Percentiles rank a stretch among this genome's conserved stretches.
These are phyloP conservation scores for Polychytrium aggregatum DNA, from an alignment of 192 early-diverging fungal genomes.

Conservation along the genomic window DNA sequence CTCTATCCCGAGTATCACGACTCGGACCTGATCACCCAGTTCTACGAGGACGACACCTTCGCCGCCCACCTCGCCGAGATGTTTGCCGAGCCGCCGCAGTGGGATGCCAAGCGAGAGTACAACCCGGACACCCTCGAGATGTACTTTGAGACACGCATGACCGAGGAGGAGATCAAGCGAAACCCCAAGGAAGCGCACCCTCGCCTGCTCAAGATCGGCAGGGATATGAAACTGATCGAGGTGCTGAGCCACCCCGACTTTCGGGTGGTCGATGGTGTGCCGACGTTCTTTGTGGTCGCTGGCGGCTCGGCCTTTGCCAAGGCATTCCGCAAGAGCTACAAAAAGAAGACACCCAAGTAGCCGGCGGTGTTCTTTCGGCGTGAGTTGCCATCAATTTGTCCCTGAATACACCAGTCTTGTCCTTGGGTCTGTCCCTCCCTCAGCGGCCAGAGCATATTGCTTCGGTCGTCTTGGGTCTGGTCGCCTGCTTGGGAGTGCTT, in stretches of 20 bases:
- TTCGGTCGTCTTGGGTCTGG: no score
- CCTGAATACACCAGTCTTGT: no score
- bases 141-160: constrained; percentile 60
- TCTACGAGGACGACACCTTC: constrained; percentile 76
- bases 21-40: constrained; percentile 75
- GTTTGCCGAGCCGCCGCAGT: constrained; percentile 52
- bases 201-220: constrained; percentile 1
- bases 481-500: no score
- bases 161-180: constrained; percentile 30
- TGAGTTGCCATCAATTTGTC: no score
- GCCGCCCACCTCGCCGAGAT: constrained; percentile 73
- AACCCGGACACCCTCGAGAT: constrained; percentile 57
- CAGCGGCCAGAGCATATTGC: no score
- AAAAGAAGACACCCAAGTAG: no score
- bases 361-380: no score
- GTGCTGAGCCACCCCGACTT: constrained; percentile 55
- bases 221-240: constrained; percentile 43
- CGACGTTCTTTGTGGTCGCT: constrained; percentile 79
- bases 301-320: constrained; percentile 46
- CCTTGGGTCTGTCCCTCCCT: no score
- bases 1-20: constrained; percentile 91
- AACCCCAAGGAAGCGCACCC: constrained; percentile 4
- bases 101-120: constrained; percentile 68
- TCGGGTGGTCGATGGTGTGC: constrained; percentile 70
- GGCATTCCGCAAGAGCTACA: constrained; percentile 52